Evolutionary conservation across 305 asterid species (phyloP), one percentile per base, ranked within the genome.

Genomic region (Euphrasia arctica): DNA sequence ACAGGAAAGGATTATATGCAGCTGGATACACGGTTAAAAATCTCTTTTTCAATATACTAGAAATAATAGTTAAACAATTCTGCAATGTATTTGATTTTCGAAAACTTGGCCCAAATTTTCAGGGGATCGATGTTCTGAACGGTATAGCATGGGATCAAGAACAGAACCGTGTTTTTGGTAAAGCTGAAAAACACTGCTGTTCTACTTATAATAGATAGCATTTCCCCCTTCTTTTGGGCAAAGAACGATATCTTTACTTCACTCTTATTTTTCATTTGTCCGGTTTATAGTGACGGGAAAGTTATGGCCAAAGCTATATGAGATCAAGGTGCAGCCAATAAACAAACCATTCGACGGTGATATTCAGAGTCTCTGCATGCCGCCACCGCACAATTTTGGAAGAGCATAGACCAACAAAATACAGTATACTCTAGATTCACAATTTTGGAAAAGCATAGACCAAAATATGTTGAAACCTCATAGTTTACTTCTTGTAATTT

Each of bases 71-170:
- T 6, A 39, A 39, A 39, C 43, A 39, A 7, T 39, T 6, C 11
- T 39, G 43, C 43, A 7, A 39, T 2, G 18, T 48, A 28, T 60
- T 29, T 65, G n/a, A 63, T 14, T 66, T 66, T 41, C 9, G 3
- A 41, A 54, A 55, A 36, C 45, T 42, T 9, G 4, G 54, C 69
- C 31, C 36, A 15, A 67, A 60, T 39, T 77, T 75, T 64, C 84
- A 86, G 95, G 27, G 67, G 2, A 75, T 86, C 25, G 83, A 82
- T 78, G 95, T 82, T 58, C 72, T 84, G 74, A 86, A 86, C 41
- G 95, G 95, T 69, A 86, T 86, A 41, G 95, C 95, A 61, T 86
- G 91, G 91, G 91, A 86, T 64, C 68, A 70, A 67, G 71, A 74
- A 57, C 66, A 55, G 25, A 74, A 75, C 74, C 85, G 91, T 4